Percentiles rank a stretch among this genome's conserved stretches.
Conservation (phyloP, 2,329 filamentous ascomycete genomes). For the Monosporascus sp. region DNA sequence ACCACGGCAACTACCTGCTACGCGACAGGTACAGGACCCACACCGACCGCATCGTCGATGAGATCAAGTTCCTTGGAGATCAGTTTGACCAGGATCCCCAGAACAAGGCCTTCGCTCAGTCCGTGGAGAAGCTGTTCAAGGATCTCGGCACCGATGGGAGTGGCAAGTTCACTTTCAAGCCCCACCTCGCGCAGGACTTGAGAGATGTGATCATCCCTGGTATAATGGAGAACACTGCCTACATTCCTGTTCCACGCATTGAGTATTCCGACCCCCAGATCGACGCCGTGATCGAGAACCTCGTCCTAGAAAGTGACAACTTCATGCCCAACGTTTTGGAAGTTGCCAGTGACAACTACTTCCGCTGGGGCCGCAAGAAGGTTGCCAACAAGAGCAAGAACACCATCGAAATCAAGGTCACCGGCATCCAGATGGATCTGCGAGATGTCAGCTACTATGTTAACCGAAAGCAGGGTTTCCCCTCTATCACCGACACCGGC, state of each 20-base stretch:
- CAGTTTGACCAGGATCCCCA: constrained; percentile 87
- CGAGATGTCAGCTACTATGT: constrained; percentile 90
- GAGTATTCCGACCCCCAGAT: constrained; percentile 82
- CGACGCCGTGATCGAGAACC: constrained; percentile 88
- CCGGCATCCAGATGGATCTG: constrained; percentile 89
- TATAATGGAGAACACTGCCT: constrained; percentile 77
- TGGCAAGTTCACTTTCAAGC: constrained; percentile 87
- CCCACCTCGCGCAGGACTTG: constrained; percentile 83
- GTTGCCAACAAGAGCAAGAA: constrained; percentile 77
- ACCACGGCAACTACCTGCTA: constrained; percentile 79
- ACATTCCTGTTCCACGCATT: constrained; percentile 89
- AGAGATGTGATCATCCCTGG: constrained; percentile 80
- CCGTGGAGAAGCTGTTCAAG: constrained; percentile 78
- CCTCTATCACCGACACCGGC: constrained; percentile 78
- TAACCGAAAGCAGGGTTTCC: constrained; percentile 92
- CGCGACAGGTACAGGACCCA: constrained; percentile 83
- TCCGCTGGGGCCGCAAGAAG: constrained; percentile 90
- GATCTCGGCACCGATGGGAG: constrained; percentile 81
- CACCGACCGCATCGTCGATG: constrained; percentile 80
- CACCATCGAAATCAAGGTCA: constrained; percentile 73
- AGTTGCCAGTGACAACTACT: constrained; percentile 86
- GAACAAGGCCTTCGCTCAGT: constrained; percentile 73
- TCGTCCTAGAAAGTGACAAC: constrained; percentile 94
- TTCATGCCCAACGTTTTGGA: constrained; percentile 90
- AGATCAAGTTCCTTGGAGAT: constrained; percentile 81